These are phyloP conservation scores for Fusarium zealandicum DNA, from an alignment of 2,329 filamentous ascomycete species.

Conservation along the genomic window DNA sequence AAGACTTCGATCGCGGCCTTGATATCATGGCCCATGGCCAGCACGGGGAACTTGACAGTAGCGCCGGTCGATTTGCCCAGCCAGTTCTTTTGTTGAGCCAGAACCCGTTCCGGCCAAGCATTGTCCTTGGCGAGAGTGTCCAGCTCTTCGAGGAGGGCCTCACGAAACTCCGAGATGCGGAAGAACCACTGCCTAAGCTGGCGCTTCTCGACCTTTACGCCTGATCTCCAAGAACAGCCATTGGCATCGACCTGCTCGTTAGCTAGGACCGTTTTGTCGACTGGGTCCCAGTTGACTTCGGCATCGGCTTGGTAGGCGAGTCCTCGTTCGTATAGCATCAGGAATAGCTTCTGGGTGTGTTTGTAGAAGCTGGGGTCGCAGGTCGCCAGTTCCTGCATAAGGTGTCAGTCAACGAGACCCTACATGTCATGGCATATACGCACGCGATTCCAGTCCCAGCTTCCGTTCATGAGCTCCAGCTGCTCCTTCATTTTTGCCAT, in stretches of 20 bases:
- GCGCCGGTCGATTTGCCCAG: constrained; percentile 80
- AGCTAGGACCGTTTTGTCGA: constrained; percentile 87
- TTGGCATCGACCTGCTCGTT: constrained; percentile 93
- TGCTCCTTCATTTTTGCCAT: constrained; percentile 87
- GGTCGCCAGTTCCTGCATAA: constrained; percentile 76
- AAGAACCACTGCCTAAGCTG: constrained; percentile 90
- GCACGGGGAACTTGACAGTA: constrained; percentile 72
- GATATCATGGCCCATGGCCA: constrained; percentile 51
- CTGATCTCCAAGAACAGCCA: constrained; percentile 86
- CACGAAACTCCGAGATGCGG: constrained; percentile 79
- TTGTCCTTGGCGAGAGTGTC: constrained; percentile 67
- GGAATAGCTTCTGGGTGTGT: constrained; percentile 86
- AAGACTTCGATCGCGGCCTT: constrained; percentile 72
- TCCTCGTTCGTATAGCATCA: constrained; percentile 75
- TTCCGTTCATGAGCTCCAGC: constrained; percentile 78
- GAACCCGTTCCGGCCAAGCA: constrained; percentile 82
- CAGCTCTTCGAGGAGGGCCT: constrained; percentile 74
- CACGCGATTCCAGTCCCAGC: constrained; percentile 85
- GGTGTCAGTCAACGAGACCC: constrained; percentile 1
- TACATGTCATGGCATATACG: constrained; percentile 45
- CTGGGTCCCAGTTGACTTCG: constrained; percentile 87
- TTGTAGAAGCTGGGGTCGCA: constrained; percentile 88
- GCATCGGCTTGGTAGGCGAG: constrained; percentile 85
- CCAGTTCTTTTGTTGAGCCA: constrained; percentile 88
- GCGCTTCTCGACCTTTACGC: constrained; percentile 81